Conservation (phyloP, 176 grass and related monocot genomes). For the Raddia distichophylla region DNA sequence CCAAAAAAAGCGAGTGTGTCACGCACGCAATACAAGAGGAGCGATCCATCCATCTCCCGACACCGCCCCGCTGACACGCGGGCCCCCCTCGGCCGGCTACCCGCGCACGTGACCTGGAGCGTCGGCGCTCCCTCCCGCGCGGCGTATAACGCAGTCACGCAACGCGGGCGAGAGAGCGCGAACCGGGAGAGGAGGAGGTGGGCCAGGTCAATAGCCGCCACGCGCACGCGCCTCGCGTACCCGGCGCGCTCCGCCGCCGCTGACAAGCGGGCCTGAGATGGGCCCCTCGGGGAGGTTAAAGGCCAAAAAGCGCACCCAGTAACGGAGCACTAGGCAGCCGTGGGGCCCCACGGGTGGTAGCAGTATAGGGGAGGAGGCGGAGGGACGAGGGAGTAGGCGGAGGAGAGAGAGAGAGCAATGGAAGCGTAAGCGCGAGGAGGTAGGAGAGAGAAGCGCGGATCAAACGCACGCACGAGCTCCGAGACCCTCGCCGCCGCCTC, state of each 20-base stretch:
- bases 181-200: background rate
- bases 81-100: background rate
- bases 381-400: slow-evolving; percentile 28
- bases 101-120: slow-evolving; percentile 37
- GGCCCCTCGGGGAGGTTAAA: background rate
- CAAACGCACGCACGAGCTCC: slow-evolving; percentile 27
- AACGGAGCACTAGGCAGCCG: slow-evolving; percentile 8
- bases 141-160: slow-evolving; percentile 43
- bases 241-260: slow-evolving; percentile 16
- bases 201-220: slow-evolving; percentile 47
- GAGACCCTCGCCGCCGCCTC: background rate
- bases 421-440: slow-evolving; percentile 41
- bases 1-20: background rate
- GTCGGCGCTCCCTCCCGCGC: slow-evolving; percentile 36
- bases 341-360: too few species aligned
- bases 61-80: background rate
- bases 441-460: background rate
- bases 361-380: too few species aligned
- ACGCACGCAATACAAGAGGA: slow-evolving; percentile 18
- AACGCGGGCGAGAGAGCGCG: slow-evolving; percentile 26
- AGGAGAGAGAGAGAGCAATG: slow-evolving; percentile 25
- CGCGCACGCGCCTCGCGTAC: slow-evolving; percentile 23
- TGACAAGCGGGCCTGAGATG: slow-evolving; percentile 25
- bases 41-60: background rate
- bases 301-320: slow-evolving; percentile 15